phyloP scores from a whole-genome alignment of 352 stramenopile species.

The Globisporangium viniferum region DNA sequence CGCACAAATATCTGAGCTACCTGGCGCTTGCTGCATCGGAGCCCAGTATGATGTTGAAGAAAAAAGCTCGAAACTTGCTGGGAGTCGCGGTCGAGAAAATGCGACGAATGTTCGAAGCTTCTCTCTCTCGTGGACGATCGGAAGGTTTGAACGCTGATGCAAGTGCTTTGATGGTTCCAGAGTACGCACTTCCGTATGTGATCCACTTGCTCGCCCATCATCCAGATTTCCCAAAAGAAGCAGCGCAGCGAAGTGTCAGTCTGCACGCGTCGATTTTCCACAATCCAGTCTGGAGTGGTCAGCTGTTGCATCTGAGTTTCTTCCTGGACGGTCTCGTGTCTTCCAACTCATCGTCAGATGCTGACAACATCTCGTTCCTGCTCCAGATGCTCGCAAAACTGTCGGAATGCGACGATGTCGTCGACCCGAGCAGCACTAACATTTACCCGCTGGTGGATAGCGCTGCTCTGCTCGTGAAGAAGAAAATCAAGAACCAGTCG shows the following conservation, averaged over 20 bases:
- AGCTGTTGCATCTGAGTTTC: conserved; percentile 59
- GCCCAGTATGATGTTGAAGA: conserved; percentile 45
- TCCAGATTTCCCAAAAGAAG: conserved; percentile 52
- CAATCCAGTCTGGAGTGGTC: conserved; percentile 45
- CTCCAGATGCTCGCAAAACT: conserved; percentile 80
- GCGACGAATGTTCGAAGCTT: conserved; percentile 69
- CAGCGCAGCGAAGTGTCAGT: conserved; percentile 30
- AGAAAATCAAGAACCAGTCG: conserved; percentile 83
- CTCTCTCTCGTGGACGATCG: conserved; percentile 20
- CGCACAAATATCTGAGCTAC: conserved; percentile 83
- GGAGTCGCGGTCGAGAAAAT: conserved; percentile 63
- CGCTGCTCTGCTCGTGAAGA: conserved; percentile 57
- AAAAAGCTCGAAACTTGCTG: conserved; percentile 46
- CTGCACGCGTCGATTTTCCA: conserved; percentile 26
- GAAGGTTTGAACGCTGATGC: conserved; percentile 13
- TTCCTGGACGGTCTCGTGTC: conserved; percentile 75
- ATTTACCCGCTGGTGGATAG: conserved; percentile 72
- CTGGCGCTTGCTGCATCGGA: conserved; percentile 68
- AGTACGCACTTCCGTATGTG: conserved; percentile 79
- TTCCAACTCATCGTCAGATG: conserved; percentile 31
- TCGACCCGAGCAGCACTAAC: conserved; percentile 28
- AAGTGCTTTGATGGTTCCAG: conserved; percentile 68
- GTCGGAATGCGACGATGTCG: conserved; percentile 65
- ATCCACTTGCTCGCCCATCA: conserved; percentile 83
- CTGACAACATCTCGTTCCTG: conserved; percentile 85